These are phyloP conservation scores for Rhodomyrtus psidioides DNA, from an alignment of 441 rosid genomes.

Conservation along the genomic window DNA sequence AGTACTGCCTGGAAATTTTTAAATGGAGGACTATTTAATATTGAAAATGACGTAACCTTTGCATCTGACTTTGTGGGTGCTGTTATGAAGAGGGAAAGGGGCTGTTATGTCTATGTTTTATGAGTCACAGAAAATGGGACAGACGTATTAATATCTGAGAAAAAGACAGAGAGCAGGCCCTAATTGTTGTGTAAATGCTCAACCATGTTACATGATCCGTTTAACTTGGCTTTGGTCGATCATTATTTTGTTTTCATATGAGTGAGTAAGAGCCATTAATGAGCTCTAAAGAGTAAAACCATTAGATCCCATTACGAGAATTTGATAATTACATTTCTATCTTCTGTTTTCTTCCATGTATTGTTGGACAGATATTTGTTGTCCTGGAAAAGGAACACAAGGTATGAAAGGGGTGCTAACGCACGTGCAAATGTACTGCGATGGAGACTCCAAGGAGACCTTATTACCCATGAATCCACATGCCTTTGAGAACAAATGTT, in stretches of 20 bases:
- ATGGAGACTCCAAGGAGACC: neutral
- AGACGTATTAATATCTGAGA: neutral
- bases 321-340: neutral
- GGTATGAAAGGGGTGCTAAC: neutral
- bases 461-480: neutral
- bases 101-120: neutral
- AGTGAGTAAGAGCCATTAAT: neutral
- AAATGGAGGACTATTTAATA: neutral
- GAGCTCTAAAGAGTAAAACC: neutral
- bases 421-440: neutral
- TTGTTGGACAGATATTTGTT: neutral
- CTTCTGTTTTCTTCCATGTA: neutral
- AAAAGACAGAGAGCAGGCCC: neutral
- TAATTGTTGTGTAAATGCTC: neutral
- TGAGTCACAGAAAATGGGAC: neutral
- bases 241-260: neutral
- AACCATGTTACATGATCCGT: neutral
- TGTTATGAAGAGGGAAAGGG: neutral
- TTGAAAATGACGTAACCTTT: neutral
- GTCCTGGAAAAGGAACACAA: neutral
- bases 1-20: neutral
- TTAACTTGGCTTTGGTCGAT: neutral
- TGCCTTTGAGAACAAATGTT: neutral
- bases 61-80: neutral
- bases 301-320: neutral